Percentiles rank a stretch among this genome's conserved stretches.
Evolutionary conservation across 202 grass and related monocot species (phyloP).

Genomic region (Thinopyrum obtusiflorum): DNA sequence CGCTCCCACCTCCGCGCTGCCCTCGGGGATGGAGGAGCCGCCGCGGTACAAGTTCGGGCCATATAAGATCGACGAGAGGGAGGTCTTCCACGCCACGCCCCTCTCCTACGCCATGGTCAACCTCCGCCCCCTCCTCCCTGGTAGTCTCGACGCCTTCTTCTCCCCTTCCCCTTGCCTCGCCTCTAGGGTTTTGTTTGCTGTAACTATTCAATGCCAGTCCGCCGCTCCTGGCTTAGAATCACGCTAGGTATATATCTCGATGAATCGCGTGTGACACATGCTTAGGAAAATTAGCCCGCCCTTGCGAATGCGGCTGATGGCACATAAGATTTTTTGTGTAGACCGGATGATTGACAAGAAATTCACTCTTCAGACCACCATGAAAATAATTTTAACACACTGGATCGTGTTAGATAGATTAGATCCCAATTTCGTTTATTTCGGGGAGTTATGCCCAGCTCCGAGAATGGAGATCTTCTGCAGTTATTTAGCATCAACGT

Average conservation of each 20-base stretch:
- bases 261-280: background rate
- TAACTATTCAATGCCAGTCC: background rate
- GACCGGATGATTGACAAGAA: background rate
- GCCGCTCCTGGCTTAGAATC: background rate
- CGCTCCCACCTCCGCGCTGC: background rate
- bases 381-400: too few species aligned
- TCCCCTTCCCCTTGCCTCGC: background rate
- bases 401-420: background rate
- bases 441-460: background rate
- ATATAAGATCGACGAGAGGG: constrained; percentile 63
- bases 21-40: constrained; percentile 3
- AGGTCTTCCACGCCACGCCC: constrained; percentile 72
- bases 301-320: background rate
- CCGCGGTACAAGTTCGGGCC: constrained; percentile 59
- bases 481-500: background rate
- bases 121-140: constrained; percentile 73
- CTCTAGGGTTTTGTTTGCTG: background rate
- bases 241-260: background rate
- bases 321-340: background rate
- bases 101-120: constrained; percentile 93
- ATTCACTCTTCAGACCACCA: background rate
- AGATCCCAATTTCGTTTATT: background rate
- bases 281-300: background rate
- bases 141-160: constrained; percentile 28
- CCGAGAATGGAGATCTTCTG: background rate